Evolutionary conservation across 306 rosid genomes (phyloP).

Genomic region (Glycine latifolia): DNA sequence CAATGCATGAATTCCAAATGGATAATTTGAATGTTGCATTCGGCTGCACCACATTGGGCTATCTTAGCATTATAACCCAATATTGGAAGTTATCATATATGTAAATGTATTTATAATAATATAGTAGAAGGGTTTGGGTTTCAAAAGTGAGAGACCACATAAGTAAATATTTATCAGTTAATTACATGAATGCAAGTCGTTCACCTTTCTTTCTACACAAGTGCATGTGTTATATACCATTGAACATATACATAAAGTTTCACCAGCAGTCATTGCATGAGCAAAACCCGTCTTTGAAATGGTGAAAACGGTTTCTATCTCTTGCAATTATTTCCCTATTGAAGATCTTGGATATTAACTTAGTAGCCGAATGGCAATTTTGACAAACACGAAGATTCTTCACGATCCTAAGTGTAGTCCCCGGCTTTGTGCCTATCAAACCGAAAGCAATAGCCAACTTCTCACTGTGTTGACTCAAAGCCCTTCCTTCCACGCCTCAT

Average conservation of each 20-base stretch:
- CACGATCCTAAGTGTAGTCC: constrained; percentile 72
- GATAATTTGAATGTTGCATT: constrained; percentile 16
- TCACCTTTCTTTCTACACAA: not conserved
- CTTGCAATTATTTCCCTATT: constrained; percentile 87
- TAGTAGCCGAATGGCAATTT: constrained; percentile 86
- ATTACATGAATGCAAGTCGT: constrained; percentile 45
- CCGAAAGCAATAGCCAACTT: constrained; percentile 87
- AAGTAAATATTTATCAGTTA: constrained; percentile 32
- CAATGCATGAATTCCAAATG: constrained; percentile 45
- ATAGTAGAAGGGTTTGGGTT: constrained; percentile 38
- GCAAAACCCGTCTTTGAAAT: constrained; percentile 82
- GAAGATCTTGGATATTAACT: constrained; percentile 79
- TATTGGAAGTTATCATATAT: constrained; percentile 25
- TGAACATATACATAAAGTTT: constrained; percentile 38
- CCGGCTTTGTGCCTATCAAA: constrained; percentile 81
- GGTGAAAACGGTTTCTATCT: constrained; percentile 85
- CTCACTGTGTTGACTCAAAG: constrained; percentile 87
- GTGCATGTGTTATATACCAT: constrained; percentile 10
- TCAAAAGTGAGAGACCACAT: constrained; percentile 32
- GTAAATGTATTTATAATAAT: constrained; percentile 25
- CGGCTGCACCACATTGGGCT: not conserved
- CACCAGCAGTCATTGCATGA: constrained; percentile 79
- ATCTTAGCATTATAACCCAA: not conserved
- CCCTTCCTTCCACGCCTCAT: constrained; percentile 87
- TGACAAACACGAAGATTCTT: constrained; percentile 91